Conservation (phyloP, 1,139 yeast species). For the Hyphopichia pseudoburtonii region DNA sequence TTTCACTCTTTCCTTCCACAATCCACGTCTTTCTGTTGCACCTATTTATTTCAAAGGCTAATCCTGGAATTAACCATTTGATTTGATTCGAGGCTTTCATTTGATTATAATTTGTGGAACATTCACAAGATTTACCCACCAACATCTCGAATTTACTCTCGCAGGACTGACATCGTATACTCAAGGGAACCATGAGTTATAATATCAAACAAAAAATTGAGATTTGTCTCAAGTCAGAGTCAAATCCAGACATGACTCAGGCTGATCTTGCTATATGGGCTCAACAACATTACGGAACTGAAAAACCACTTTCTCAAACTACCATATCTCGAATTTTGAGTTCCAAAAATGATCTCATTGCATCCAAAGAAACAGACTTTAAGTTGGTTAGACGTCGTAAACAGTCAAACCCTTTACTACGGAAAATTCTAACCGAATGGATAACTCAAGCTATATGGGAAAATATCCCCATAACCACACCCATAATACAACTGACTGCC, state of each 20-base stretch:
- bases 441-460: slow-evolving; percentile 70
- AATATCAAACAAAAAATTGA: slow-evolving; percentile 66
- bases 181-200: slow-evolving; percentile 56
- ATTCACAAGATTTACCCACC: too few species aligned
- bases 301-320: slow-evolving; percentile 63
- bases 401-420: slow-evolving; percentile 53
- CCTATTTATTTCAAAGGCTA: too few species aligned
- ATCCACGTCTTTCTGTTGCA: too few species aligned
- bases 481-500: slow-evolving; percentile 64
- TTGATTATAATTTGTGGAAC: too few species aligned
- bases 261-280: slow-evolving; percentile 70
- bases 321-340: slow-evolving; percentile 63
- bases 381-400: slow-evolving; percentile 55
- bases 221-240: slow-evolving; percentile 64
- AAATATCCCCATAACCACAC: slow-evolving; percentile 62
- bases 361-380: slow-evolving; percentile 59
- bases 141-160: too few species aligned
- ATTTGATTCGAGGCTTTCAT: too few species aligned
- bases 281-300: slow-evolving; percentile 49
- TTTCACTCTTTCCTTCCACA: too few species aligned
- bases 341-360: slow-evolving; percentile 56
- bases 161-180: neutral
- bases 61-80: too few species aligned
- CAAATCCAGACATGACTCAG: slow-evolving; percentile 68
- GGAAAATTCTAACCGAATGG: slow-evolving; percentile 66